Evolutionary conservation across 2,329 filamentous ascomycete genomes (phyloP), one percentile per base, ranked within the genome.

Genomic region (Fusarium euwallaceae): DNA sequence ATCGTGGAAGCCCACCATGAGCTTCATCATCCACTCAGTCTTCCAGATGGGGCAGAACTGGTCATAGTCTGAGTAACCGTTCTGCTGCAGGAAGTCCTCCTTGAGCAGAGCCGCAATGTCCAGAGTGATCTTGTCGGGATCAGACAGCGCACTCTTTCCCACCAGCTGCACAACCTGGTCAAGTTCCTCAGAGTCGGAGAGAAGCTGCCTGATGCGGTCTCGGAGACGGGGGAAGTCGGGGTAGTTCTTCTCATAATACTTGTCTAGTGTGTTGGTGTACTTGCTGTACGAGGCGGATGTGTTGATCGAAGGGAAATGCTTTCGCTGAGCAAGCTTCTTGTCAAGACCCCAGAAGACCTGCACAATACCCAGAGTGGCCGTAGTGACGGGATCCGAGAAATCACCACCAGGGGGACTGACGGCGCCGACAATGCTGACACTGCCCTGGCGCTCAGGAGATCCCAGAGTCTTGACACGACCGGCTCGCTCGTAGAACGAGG

Each of bases 21-120:
- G 93, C 90, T 97, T 98, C 97, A 99, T 99, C 97, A 99, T 98
- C 93, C 97, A 99, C 84, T 97, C 94, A 0, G 97, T 99, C 92
- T 99, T 99, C 97, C 97, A 99, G 81, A 99, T 90, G 60, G 97
- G 97, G 82, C 97, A 99, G 91, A 97, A 99, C 87, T 98, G 95
- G 82, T 99, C 97, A 83, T 99, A 98, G 85, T 98, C 95, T 77
- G 94, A 97, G 91, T 99, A 99, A 74, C 97, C 97, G 87, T 99
- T 99, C 85, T 99, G 97, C 86, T 99, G 97, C 82, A 99, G 84
- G 87, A 99, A 99, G 83, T 99, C 97, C 82, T 99, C 97, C 91
- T 99, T 99, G 85, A 99, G 87, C 78, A 99, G 87, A 20, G 91
- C 92, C 20, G 97, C 94, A 73, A 99, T 92, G 82, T 98, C 97